Percentiles rank a stretch among this genome's conserved stretches.
Evolutionary conservation across 768 basidiomycete species (phyloP).

Genomic region (Serpula lacrymans): DNA sequence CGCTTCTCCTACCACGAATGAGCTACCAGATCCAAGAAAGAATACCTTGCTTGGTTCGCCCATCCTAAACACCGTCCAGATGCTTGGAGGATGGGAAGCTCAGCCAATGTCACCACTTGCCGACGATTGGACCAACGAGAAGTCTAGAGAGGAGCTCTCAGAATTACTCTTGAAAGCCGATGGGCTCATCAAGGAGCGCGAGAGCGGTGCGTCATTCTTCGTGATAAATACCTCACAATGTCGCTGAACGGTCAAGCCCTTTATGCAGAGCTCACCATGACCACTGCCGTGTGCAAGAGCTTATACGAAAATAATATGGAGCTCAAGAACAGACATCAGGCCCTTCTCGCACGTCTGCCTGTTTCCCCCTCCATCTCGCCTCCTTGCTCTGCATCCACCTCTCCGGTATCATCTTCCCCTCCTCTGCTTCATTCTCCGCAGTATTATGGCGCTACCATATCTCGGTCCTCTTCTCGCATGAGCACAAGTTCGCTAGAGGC

Average conservation of each 20-base stretch:
- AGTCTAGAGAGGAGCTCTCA: conserved; percentile 70
- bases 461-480: conserved; percentile 17
- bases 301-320: conserved; percentile 66
- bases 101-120: conserved; percentile 4
- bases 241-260: conserved; percentile 6
- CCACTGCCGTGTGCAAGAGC: conserved; percentile 65
- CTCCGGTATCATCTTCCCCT: conserved; percentile 23
- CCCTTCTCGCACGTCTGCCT: conserved; percentile 63
- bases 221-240: conserved; percentile 3
- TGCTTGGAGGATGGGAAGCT: conserved; percentile 20
- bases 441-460: conserved; percentile 26
- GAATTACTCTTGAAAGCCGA: conserved; percentile 70
- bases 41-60: conserved; percentile 36
- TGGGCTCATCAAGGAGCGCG: conserved; percentile 70
- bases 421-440: conserved; percentile 30
- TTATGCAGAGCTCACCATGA: conserved; percentile 57
- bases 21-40: conserved; percentile 16
- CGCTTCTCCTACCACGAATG: conserved; percentile 27
- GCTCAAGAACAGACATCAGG: conserved; percentile 70
- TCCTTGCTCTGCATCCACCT: conserved; percentile 13
- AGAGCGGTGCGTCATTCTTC: conserved; percentile 53
- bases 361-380: conserved; percentile 40
- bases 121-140: conserved; percentile 56
- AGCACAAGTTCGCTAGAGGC: conserved; percentile 12
- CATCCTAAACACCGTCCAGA: conserved; percentile 33